Percentiles rank a stretch among this genome's conserved stretches.
phyloP scores from a whole-genome alignment of 768 basidiomycete genomes.

The Lanmaoa rubissima region DNA sequence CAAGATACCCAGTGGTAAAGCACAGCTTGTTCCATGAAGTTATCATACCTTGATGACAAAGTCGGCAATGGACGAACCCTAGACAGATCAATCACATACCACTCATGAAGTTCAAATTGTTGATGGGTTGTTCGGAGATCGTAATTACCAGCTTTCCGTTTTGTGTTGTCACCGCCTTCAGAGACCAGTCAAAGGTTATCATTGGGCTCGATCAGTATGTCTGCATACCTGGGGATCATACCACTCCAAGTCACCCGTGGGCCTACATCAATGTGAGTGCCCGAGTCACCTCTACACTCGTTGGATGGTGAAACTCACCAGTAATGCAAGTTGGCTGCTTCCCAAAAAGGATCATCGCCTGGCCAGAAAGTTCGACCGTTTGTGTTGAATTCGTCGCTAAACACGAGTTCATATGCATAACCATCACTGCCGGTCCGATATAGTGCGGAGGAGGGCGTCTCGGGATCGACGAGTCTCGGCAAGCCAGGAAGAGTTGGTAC shows the following conservation, averaged over 20 bases:
- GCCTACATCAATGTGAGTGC: constrained; percentile 30
- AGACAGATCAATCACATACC: constrained; percentile 41
- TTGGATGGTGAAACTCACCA: constrained; percentile 42
- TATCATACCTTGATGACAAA: constrained; percentile 51
- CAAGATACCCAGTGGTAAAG: constrained; percentile 90
- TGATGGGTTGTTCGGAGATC: constrained; percentile 62
- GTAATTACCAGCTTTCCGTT: constrained; percentile 82
- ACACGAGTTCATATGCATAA: constrained; percentile 75
- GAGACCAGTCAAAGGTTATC: background rate
- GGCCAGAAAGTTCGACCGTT: constrained; percentile 73
- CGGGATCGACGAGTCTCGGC: constrained; percentile 69
- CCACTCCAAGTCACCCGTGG: constrained; percentile 82
- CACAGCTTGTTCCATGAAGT: constrained; percentile 94
- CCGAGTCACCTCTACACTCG: background rate
- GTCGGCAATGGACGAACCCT: constrained; percentile 3
- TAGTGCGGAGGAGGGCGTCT: constrained; percentile 60
- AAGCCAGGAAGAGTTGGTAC: constrained; percentile 72
- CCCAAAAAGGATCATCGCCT: constrained; percentile 85
- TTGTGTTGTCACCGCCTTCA: constrained; percentile 65
- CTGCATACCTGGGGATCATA: constrained; percentile 65
- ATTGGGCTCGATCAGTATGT: constrained; percentile 1
- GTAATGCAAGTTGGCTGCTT: constrained; percentile 84
- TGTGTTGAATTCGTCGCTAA: constrained; percentile 83
- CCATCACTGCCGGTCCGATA: constrained; percentile 74
- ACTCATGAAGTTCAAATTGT: constrained; percentile 83